Percentiles rank a stretch among this genome's conserved stretches.
Conservation (phyloP, 78 protist species). For the Dictyostelium firmibasis region DNA sequence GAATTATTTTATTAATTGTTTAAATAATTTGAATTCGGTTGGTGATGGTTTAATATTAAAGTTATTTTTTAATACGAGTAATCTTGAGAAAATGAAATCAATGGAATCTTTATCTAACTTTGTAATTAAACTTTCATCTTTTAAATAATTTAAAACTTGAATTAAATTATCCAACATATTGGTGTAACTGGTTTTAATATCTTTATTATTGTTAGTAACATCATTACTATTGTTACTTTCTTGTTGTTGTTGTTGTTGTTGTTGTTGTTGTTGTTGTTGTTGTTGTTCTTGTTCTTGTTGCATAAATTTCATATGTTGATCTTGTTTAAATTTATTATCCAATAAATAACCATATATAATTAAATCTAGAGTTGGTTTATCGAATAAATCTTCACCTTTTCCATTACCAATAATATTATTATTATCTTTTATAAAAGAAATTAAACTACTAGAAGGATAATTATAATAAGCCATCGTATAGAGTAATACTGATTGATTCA, state of each 20-base stretch:
- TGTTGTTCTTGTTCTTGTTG: not conserved
- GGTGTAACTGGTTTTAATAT: not conserved
- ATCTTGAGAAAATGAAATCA: not conserved
- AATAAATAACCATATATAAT: conserved; percentile 16
- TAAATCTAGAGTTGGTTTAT: not conserved
- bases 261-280: not conserved
- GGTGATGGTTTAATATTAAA: conserved; percentile 7
- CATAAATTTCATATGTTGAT: not conserved
- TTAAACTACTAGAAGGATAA: not conserved
- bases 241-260: not conserved
- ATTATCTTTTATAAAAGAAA: not conserved
- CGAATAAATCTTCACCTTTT: not conserved
- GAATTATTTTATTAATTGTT: conserved; percentile 9
- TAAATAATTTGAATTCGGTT: not conserved
- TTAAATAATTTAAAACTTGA: not conserved
- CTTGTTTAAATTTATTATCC: conserved; percentile 9
- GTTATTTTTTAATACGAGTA: not conserved
- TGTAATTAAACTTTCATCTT: not conserved
- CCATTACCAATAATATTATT: not conserved
- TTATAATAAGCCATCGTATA: conserved; percentile 16
- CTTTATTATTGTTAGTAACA: not conserved
- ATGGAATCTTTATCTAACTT: not conserved
- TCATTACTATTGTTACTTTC: not conserved
- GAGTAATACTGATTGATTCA: conserved; percentile 11
- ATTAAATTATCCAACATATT: not conserved